phyloP scores from a whole-genome alignment of 345 rosid species.

The Camelina sativa region DNA sequence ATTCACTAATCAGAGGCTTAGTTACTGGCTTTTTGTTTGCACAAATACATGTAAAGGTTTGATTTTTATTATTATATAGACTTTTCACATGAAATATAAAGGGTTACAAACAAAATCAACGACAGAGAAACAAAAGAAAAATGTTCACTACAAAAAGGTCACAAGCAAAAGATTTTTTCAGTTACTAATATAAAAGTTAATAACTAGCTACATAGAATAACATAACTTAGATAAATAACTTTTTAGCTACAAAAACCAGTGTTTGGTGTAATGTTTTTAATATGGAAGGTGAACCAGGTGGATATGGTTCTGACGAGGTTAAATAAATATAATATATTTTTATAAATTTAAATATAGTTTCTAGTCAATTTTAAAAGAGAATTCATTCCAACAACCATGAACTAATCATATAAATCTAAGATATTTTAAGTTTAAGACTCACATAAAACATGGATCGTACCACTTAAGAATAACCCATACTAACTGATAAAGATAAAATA shows the following conservation, averaged over 20 bases:
- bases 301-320: too few relatives aligned
- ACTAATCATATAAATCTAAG: background rate
- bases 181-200: conserved; percentile 3
- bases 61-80: background rate
- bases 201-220: background rate
- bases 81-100: conserved; percentile 8
- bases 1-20: conserved; percentile 35
- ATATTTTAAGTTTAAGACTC: background rate
- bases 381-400: too few relatives aligned
- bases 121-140: background rate
- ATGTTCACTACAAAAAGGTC: background rate
- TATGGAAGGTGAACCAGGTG: too few relatives aligned
- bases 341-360: too few relatives aligned
- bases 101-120: conserved; percentile 5
- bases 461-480: background rate
- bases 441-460: background rate
- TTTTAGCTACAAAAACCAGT: background rate
- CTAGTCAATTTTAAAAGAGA: too few relatives aligned
- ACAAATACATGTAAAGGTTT: conserved; percentile 43
- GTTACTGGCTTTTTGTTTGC: conserved; percentile 32
- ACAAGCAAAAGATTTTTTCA: background rate
- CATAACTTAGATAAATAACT: background rate
- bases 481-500: background rate
- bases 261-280: background rate
- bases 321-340: too few relatives aligned